Conservation (phyloP, 495 filamentous ascomycete species). For the Talaromyces proteolyticus region DNA sequence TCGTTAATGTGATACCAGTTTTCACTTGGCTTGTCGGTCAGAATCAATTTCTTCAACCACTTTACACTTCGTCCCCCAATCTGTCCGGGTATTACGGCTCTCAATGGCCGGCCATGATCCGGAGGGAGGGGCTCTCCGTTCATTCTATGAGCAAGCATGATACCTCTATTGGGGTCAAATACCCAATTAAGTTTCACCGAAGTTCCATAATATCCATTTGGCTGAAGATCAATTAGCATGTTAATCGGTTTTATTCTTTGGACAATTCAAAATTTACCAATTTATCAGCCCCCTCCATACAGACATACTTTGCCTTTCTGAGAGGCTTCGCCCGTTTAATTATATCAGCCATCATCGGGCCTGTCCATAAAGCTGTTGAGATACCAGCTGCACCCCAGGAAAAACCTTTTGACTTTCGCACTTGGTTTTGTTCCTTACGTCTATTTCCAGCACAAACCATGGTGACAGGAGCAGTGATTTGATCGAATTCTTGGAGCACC, state of each 20-base stretch:
- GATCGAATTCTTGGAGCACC: constrained; percentile 69
- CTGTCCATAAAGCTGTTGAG: constrained; percentile 88
- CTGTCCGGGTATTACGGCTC: constrained; percentile 85
- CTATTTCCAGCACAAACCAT: constrained; percentile 93
- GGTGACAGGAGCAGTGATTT: constrained; percentile 82
- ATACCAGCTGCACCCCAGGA: constrained; percentile 91
- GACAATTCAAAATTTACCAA: constrained; percentile 38
- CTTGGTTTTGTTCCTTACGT: constrained; percentile 89
- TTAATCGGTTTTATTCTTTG: neutral
- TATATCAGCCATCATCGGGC: constrained; percentile 70
- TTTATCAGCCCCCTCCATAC: constrained; percentile 90
- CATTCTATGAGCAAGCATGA: constrained; percentile 91
- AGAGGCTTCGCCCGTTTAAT: constrained; percentile 62
- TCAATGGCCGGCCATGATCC: constrained; percentile 82
- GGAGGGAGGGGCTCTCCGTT: constrained; percentile 81
- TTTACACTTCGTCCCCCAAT: constrained; percentile 95
- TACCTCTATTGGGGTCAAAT: constrained; percentile 75
- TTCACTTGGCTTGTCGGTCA: constrained; percentile 75
- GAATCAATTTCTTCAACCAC: constrained; percentile 81
- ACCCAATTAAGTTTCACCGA: constrained; percentile 86
- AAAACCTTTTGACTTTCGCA: constrained; percentile 91
- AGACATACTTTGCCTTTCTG: constrained; percentile 74
- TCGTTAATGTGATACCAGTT: constrained; percentile 98
- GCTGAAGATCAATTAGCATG: constrained; percentile 31
- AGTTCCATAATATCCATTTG: constrained; percentile 89